These are phyloP conservation scores for Cyclostephanos invisitatus DNA, from an alignment of 108 stramenopile species.

Conservation along the genomic window DNA sequence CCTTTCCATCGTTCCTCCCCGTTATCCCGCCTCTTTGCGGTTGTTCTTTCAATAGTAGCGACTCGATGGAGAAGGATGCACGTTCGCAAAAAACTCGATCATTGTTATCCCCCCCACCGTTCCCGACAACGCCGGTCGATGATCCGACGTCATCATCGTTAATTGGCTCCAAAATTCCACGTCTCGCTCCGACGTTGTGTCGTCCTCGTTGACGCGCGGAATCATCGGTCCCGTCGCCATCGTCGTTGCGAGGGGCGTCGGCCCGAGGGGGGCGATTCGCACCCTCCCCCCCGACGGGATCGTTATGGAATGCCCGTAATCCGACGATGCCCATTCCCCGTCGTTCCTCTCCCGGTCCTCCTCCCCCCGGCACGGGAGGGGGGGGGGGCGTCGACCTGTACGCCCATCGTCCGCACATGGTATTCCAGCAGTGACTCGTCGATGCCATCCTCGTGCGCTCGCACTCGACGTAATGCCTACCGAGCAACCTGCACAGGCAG, in stretches of 20 bases:
- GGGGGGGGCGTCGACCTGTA: slow-evolving; percentile 63
- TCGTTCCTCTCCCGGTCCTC: background rate
- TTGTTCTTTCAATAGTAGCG: background rate
- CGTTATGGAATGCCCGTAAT: too few relatives aligned
- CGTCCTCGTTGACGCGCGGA: background rate
- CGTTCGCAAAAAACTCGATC: background rate
- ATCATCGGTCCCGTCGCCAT: background rate
- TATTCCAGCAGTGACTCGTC: slow-evolving; percentile 91
- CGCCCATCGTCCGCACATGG: slow-evolving; percentile 85
- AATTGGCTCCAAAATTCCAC: background rate
- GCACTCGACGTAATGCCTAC: slow-evolving; percentile 68
- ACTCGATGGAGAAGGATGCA: background rate
- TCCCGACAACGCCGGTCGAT: background rate
- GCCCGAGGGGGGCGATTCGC: too few relatives aligned
- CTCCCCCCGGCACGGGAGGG: background rate
- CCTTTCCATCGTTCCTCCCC: background rate
- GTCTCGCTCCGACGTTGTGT: background rate
- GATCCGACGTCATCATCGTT: background rate
- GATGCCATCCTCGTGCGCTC: slow-evolving; percentile 55
- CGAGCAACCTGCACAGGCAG: slow-evolving; percentile 66
- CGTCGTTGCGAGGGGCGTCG: background rate
- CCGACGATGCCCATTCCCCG: background rate
- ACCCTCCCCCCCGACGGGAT: too few relatives aligned
- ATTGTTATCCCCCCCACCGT: too few relatives aligned
- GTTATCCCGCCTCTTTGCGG: background rate